A percentile compares a stretch with the other conserved stretches of the same genome.
These are phyloP conservation scores for Cystobasidium tubakii DNA, from an alignment of 768 basidiomycete genomes.

Conservation along the genomic window DNA sequence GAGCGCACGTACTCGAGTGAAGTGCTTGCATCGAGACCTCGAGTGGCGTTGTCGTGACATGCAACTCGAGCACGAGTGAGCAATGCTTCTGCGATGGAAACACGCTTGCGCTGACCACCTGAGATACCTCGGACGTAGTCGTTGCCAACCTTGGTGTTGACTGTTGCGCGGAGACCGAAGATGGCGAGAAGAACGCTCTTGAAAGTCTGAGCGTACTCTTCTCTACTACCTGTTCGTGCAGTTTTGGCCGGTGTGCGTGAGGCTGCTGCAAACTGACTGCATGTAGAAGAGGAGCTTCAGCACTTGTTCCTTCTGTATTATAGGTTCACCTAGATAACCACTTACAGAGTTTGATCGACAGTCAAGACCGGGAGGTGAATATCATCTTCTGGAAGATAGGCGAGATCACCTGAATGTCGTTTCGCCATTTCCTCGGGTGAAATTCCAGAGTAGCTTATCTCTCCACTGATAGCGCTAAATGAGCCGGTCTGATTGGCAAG, in stretches of 20 bases:
- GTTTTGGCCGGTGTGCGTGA: slow-evolving; percentile 55
- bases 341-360: slow-evolving; percentile 58
- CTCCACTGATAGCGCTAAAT: slow-evolving; percentile 51
- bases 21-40: slow-evolving; percentile 48
- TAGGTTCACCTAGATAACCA: background rate
- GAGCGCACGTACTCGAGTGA: slow-evolving; percentile 54
- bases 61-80: slow-evolving; percentile 41
- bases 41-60: slow-evolving; percentile 47
- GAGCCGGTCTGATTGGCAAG: slow-evolving; percentile 52
- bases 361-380: slow-evolving; percentile 76
- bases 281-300: slow-evolving; percentile 49
- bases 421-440: slow-evolving; percentile 53
- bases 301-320: slow-evolving; percentile 50
- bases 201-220: slow-evolving; percentile 51
- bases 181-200: slow-evolving; percentile 53
- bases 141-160: slow-evolving; percentile 70
- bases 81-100: slow-evolving; percentile 46
- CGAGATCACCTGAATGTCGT: slow-evolving; percentile 63
- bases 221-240: slow-evolving; percentile 49
- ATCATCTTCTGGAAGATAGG: slow-evolving; percentile 67
- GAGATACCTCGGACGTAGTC: slow-evolving; percentile 59
- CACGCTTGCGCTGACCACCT: slow-evolving; percentile 50
- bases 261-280: slow-evolving; percentile 53
- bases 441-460: slow-evolving; percentile 54
- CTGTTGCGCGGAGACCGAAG: slow-evolving; percentile 69